A percentile compares a stretch with the other conserved stretches of the same genome.
Conservation (phyloP, 129 eudicot genomes). For the Chrysanthemum lavandulifolium region DNA sequence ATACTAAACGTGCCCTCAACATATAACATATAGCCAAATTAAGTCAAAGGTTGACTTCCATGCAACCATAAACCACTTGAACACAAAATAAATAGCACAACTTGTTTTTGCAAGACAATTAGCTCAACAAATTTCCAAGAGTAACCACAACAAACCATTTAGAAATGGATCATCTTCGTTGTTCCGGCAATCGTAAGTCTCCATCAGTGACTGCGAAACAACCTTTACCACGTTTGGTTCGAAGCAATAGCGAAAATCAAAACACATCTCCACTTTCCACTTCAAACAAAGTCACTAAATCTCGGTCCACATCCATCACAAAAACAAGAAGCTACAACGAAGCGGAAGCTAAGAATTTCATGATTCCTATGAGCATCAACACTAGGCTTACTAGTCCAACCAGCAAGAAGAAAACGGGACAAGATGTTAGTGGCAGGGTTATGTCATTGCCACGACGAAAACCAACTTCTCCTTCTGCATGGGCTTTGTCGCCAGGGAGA, state of each 20-base stretch:
- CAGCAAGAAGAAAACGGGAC: constrained; percentile 12
- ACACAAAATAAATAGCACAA: background rate
- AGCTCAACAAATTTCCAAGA: background rate
- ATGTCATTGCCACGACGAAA: constrained; percentile 32
- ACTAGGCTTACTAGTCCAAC: constrained; percentile 10
- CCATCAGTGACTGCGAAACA: constrained; percentile 25
- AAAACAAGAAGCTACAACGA: constrained; percentile 21
- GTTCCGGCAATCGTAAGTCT: constrained; percentile 24
- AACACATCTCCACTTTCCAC: constrained; percentile 20
- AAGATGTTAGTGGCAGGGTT: constrained; percentile 11
- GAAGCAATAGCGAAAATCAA: constrained; percentile 35
- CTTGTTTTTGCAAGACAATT: no score
- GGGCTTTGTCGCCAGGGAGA: constrained; percentile 75
- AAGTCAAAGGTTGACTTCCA: constrained; percentile 28
- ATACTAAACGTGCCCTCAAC: constrained; percentile 33
- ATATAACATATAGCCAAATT: constrained; percentile 11
- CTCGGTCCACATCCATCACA: constrained; percentile 31
- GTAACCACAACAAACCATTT: background rate
- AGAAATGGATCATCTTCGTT: constrained; percentile 27
- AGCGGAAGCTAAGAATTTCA: constrained; percentile 7
- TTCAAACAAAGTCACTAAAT: constrained; percentile 14
- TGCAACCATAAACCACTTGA: constrained; percentile 14
- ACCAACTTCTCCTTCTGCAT: constrained; percentile 69
- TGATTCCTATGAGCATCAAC: constrained; percentile 20
- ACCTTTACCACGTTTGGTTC: constrained; percentile 29